Evolutionary conservation across 2,329 filamentous ascomycete species (phyloP).

Genomic region (Penicillium decumbens): DNA sequence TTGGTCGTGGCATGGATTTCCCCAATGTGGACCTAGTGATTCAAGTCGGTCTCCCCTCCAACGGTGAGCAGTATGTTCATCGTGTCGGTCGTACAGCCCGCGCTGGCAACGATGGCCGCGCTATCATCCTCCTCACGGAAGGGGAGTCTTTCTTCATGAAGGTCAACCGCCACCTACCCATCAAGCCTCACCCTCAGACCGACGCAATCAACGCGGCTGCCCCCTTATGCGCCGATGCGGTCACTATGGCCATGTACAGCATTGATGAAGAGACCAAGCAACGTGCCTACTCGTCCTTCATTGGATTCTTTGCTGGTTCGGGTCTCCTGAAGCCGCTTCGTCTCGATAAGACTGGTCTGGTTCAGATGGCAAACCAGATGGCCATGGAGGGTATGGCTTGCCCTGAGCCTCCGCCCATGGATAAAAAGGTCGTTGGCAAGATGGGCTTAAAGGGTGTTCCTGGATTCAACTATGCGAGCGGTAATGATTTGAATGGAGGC

Average conservation of each 20-base stretch:
- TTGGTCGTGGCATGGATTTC: conserved; percentile 51
- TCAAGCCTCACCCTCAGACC: conserved; percentile 45
- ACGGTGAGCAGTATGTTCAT: conserved; percentile 49
- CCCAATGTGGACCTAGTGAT: conserved; percentile 48
- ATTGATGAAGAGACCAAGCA: conserved; percentile 33
- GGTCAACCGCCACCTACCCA: conserved; percentile 48
- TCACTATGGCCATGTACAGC: conserved; percentile 27
- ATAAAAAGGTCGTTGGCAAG: conserved; percentile 37
- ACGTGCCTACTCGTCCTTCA: conserved; percentile 36
- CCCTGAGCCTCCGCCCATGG: conserved; percentile 36
- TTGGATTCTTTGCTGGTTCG: conserved; percentile 36
- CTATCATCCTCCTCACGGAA: conserved; percentile 51
- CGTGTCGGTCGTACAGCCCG: conserved; percentile 61
- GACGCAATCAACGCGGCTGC: conserved; percentile 38
- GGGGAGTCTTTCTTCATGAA: conserved; percentile 51
- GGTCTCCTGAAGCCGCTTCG: conserved; percentile 29
- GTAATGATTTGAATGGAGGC: conserved; percentile 10
- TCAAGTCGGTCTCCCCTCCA: conserved; percentile 49
- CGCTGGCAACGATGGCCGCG: conserved; percentile 50
- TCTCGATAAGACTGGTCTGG: conserved; percentile 33
- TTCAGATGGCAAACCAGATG: conserved; percentile 36
- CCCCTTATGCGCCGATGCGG: conserved; percentile 27
- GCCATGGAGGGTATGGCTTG: conserved; percentile 37
- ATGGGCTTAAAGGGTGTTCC: conserved; percentile 40
- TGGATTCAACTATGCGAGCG: conserved; percentile 31